Conservation (phyloP, 768 basidiomycete genomes). For the Phylloporus sp. region DNA sequence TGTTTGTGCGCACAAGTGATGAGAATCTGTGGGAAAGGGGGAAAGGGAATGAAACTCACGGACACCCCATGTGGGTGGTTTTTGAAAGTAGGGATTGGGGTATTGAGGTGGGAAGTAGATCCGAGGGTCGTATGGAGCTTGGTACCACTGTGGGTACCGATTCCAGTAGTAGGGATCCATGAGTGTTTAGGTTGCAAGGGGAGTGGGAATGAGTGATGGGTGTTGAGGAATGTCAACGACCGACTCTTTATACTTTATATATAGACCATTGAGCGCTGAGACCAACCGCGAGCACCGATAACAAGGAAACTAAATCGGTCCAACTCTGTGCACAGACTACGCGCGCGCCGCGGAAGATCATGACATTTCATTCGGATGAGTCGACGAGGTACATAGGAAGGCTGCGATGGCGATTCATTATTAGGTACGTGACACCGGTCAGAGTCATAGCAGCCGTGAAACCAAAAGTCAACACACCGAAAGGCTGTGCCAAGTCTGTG, state of each 20-base stretch:
- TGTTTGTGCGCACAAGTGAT: not conserved
- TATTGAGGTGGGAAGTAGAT: slow-evolving; percentile 26
- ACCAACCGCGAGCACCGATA: not conserved
- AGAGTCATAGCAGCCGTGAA: too few species aligned
- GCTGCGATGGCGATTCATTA: too few species aligned
- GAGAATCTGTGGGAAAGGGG: not conserved
- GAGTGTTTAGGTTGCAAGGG: not conserved
- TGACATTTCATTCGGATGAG: not conserved
- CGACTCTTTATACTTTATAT: slow-evolving; percentile 10
- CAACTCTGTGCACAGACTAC: slow-evolving; percentile 2
- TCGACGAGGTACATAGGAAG: too few species aligned
- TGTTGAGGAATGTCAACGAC: not conserved
- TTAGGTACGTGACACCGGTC: too few species aligned
- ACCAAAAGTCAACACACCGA: too few species aligned
- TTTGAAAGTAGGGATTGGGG: slow-evolving; percentile 10
- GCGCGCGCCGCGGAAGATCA: not conserved
- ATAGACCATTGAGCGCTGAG: slow-evolving; percentile 9
- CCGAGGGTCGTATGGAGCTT: slow-evolving; percentile 27
- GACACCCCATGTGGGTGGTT: slow-evolving; percentile 11
- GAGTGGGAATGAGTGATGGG: not conserved
- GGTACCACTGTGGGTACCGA: slow-evolving; percentile 21
- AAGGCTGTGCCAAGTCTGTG: too few species aligned
- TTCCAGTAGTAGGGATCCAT: slow-evolving; percentile 27
- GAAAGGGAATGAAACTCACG: slow-evolving; percentile 8
- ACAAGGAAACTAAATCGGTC: slow-evolving; percentile 5